These are phyloP conservation scores for Triadica sebifera DNA, from an alignment of 345 rosid species.

Conservation along the genomic window DNA sequence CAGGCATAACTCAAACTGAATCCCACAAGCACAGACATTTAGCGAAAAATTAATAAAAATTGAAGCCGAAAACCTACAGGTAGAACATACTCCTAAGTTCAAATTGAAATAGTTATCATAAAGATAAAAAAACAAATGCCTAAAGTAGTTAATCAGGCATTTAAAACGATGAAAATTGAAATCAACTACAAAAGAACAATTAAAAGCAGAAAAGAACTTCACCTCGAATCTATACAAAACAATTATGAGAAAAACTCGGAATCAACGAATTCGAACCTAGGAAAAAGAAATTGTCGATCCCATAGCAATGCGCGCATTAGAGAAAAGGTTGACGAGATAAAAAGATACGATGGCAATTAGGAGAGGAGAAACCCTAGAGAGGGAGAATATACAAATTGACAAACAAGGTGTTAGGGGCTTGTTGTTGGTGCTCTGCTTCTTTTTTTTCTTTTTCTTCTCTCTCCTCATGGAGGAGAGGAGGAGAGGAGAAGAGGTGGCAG, in stretches of 20 bases:
- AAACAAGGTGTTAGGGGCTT: no score
- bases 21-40: background rate
- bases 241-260: background rate
- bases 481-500: constrained; percentile 25
- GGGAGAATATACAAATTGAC: constrained; percentile 1
- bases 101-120: background rate
- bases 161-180: background rate
- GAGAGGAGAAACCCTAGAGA: constrained; percentile 23
- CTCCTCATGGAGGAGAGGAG: constrained; percentile 30
- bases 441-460: constrained; percentile 17
- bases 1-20: background rate
- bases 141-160: background rate
- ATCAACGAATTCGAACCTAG: constrained; percentile 13
- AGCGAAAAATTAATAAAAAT: background rate
- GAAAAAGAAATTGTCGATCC: constrained; percentile 12
- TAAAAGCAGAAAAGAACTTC: background rate
- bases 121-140: background rate
- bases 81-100: background rate
- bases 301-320: constrained; percentile 23
- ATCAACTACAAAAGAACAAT: background rate
- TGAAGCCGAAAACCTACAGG: background rate
- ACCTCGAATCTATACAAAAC: constrained; percentile 30
- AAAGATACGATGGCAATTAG: constrained; percentile 5
- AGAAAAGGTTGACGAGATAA: background rate
- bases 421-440: no score